A percentile compares a stretch with the other conserved stretches of the same genome.
phyloP scores from a whole-genome alignment of 179 eudicot genomes.

The Amaranthus tricolor region DNA sequence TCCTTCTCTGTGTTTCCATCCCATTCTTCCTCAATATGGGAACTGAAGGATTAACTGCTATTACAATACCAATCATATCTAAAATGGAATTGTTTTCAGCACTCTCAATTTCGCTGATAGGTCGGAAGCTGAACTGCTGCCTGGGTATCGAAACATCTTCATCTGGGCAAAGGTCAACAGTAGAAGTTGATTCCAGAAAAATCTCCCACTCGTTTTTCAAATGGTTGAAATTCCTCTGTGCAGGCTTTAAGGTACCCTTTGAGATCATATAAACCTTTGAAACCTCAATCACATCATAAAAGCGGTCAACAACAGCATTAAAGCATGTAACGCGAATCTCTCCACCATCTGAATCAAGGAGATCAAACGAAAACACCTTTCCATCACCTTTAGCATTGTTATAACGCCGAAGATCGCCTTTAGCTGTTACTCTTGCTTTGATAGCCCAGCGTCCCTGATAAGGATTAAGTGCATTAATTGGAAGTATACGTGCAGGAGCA shows the following conservation, averaged over 20 bases:
- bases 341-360: constrained; percentile 90
- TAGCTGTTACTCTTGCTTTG: constrained; percentile 92
- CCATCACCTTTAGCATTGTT: constrained; percentile 95
- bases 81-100: constrained; percentile 78
- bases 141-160: constrained; percentile 86
- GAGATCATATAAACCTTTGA: constrained; percentile 89
- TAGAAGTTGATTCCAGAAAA: constrained; percentile 75
- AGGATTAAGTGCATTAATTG: constrained; percentile 90
- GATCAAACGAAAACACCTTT: constrained; percentile 94
- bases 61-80: constrained; percentile 77
- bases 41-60: constrained; percentile 73
- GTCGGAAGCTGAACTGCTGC: constrained; percentile 78
- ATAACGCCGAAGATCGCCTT: constrained; percentile 84
- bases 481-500: constrained; percentile 85
- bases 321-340: constrained; percentile 96
- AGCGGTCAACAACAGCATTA: constrained; percentile 87
- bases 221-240: constrained; percentile 82
- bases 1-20: constrained; percentile 95
- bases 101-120: constrained; percentile 77
- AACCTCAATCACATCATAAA: constrained; percentile 59
- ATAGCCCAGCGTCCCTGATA: constrained; percentile 98
- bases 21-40: constrained; percentile 92
- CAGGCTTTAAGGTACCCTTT: constrained; percentile 83
- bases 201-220: constrained; percentile 98
- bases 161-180: constrained; percentile 84